Conservation (phyloP, 345 rosid species). For the Rhodamnia rubescens region DNA sequence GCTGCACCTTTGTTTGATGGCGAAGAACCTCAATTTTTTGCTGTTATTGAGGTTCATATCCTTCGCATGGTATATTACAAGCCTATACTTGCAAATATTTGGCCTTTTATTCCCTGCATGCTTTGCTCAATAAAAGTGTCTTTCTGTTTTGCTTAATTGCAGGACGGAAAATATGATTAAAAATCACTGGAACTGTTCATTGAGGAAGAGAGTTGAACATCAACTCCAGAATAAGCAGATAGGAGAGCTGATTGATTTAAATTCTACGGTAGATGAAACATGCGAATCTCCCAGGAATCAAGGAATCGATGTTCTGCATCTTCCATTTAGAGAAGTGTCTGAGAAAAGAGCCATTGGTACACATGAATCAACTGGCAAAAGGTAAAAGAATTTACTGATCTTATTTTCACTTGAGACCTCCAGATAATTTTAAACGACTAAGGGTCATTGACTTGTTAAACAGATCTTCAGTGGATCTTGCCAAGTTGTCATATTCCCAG, state of each 20-base stretch:
- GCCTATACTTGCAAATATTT: not conserved
- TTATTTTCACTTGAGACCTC: not conserved
- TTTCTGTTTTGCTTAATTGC: not conserved
- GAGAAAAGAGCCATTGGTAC: not conserved
- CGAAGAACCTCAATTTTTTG: not conserved
- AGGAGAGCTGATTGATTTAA: not conserved
- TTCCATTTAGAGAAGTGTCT: not conserved
- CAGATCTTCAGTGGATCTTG: not conserved
- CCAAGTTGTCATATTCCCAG: not conserved
- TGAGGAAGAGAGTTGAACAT: slow-evolving; percentile 36
- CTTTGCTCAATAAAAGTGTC: not conserved
- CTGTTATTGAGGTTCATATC: not conserved
- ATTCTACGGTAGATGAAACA: not conserved
- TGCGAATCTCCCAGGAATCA: not conserved
- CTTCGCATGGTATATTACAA: not conserved
- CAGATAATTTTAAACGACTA: not conserved
- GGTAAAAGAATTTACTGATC: not conserved
- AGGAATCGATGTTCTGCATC: not conserved
- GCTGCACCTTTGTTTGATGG: not conserved
- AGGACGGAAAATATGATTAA: slow-evolving; percentile 65
- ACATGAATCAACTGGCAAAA: not conserved
- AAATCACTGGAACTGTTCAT: slow-evolving; percentile 62
- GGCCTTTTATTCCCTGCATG: not conserved
- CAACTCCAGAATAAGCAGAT: not conserved
- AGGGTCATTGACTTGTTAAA: not conserved